Evolutionary conservation across 2,329 filamentous ascomycete species (phyloP), one percentile per base, ranked within the genome.

Genomic region (Xylaria multiplex): DNA sequence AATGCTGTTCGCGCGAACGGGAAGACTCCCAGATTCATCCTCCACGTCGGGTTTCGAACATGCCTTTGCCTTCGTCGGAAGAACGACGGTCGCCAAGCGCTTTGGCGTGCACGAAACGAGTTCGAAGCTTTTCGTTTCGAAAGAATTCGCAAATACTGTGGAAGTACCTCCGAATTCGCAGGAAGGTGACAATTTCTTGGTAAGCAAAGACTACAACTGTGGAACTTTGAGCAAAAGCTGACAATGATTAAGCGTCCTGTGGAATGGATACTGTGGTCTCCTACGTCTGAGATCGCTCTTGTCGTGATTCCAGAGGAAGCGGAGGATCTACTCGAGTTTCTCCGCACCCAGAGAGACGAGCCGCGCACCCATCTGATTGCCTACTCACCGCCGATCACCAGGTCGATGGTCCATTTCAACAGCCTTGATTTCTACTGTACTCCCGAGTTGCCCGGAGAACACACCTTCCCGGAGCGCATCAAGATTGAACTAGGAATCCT

Each of bases 261-360:
- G 0, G 84, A 88, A 30, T 92, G 88, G 88, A 72, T 92, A 2
- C 74, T 91, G 0, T 90, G 84, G 83, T 86, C 83, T 64, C 69
- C 71, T 0, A 11, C 68, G 0, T 77, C 78, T 0, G 71, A 85
- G 7, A 83, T 79, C 0, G 89, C 83, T 0, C 67, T 92, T 0
- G 74, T 91, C 1, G 72, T 91, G 1, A 87, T 86, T 32, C 86
- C 88, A 0, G 89, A 91, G 69, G 90, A 92, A 73, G 87, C 84
- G 0, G 86, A 91, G 62, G 54, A 72, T 0, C 68, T 91, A 0
- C 80, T 91, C 2, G 80, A 81, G 0, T 66, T 80, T 0, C 68
- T 90, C 6, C 75, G 75, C 1, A 27, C 9, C 6, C 6, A 2
- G 7, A 61, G 45, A 16, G 45, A n/a, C 9, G 11, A 54, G 22